phyloP scores from a whole-genome alignment of 352 stramenopile genomes.

The Globisporangium polare region DNA sequence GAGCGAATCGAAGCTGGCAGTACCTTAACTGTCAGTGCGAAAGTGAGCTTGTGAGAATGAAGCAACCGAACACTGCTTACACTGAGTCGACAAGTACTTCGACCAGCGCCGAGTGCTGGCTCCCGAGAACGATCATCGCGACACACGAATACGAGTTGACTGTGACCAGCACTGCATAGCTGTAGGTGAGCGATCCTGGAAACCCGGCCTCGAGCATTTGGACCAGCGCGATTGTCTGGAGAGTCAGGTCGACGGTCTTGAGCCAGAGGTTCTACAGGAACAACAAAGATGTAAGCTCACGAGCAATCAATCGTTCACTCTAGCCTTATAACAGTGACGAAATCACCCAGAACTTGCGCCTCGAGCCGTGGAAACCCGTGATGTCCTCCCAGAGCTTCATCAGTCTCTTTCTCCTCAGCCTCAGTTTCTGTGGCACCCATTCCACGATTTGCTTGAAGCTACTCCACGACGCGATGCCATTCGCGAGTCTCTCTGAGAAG shows the following conservation, averaged over 20 bases:
- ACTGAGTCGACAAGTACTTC: constrained; percentile 27
- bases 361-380: not conserved
- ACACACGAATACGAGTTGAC: constrained; percentile 20
- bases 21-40: too few relatives aligned
- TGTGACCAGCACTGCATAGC: constrained; percentile 14
- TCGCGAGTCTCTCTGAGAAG: too few relatives aligned
- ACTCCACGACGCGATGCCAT: too few relatives aligned
- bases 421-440: too few relatives aligned
- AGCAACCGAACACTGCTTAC: not conserved
- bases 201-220: constrained; percentile 22
- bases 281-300: too few relatives aligned
- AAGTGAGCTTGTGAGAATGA: too few relatives aligned
- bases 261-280: constrained; percentile 23
- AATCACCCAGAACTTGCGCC: constrained; percentile 8
- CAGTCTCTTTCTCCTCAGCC: too few relatives aligned
- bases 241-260: constrained; percentile 22
- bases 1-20: too few relatives aligned
- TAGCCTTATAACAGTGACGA: too few relatives aligned
- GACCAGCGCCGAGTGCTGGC: constrained; percentile 8
- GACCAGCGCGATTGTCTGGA: constrained; percentile 18
- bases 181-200: constrained; percentile 10
- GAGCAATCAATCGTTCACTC: too few relatives aligned
- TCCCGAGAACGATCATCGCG: constrained; percentile 3
- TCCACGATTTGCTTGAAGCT: too few relatives aligned
- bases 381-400: not conserved